Evolutionary conservation across 768 basidiomycete genomes (phyloP).

Genomic region (Saitozyma podzolica): DNA sequence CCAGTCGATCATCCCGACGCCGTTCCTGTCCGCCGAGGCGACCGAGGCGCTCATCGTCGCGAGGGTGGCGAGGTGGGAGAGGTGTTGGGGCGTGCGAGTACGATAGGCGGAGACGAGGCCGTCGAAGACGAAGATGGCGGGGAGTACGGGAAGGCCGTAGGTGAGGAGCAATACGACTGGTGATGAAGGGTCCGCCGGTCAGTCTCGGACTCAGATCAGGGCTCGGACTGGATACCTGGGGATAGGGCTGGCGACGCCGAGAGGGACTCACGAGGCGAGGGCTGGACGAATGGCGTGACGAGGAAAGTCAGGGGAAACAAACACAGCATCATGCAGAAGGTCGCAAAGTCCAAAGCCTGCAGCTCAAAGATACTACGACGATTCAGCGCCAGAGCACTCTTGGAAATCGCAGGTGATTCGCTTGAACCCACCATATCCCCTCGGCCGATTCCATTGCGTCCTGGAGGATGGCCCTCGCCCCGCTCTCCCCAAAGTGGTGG

Average conservation of each 20-base stretch:
- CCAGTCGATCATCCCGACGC: constrained; percentile 22
- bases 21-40: constrained; percentile 24
- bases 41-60: constrained; percentile 23
- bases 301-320: constrained; percentile 38
- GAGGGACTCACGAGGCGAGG: constrained; percentile 27
- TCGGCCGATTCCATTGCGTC: constrained; percentile 47
- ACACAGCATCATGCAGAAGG: constrained; percentile 29
- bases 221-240: too few relatives aligned
- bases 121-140: constrained; percentile 44
- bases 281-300: constrained; percentile 32
- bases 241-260: not conserved
- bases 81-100: constrained; percentile 36
- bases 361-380: constrained; percentile 46
- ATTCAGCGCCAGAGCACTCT: too few relatives aligned
- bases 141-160: constrained; percentile 47
- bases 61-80: constrained; percentile 18
- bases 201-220: not conserved
- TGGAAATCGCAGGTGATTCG: too few relatives aligned
- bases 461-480: constrained; percentile 36
- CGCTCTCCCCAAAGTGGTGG: constrained; percentile 48
- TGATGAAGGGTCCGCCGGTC: not conserved
- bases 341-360: constrained; percentile 36
- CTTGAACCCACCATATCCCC: constrained; percentile 40
- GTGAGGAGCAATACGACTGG: constrained; percentile 46
- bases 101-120: constrained; percentile 43